A percentile compares a stretch with the other conserved stretches of the same genome.
Conservation (phyloP, 805 yeast species). For the Torulaspora delbrueckii region DNA sequence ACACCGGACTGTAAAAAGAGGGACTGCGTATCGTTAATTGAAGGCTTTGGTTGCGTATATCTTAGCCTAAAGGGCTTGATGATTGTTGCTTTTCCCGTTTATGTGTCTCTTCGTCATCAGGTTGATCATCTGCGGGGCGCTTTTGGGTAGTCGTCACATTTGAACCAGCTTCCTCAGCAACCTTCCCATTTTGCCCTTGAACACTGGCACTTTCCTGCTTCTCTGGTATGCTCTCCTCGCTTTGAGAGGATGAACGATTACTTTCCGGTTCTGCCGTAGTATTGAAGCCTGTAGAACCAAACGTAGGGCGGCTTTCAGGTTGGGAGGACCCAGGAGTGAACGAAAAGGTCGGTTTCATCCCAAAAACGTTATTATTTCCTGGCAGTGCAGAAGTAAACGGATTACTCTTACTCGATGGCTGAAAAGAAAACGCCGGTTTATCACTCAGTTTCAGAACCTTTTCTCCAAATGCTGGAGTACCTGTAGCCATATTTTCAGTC, state of each 20-base stretch:
- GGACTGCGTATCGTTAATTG: too few species aligned
- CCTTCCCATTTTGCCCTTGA: not conserved
- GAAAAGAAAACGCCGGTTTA: slow-evolving; percentile 9
- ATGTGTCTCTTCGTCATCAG: slow-evolving; percentile 1
- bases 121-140: slow-evolving; percentile 13
- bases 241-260: not conserved
- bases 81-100: slow-evolving; percentile 6
- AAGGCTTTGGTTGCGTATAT: too few species aligned
- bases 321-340: slow-evolving; percentile 6
- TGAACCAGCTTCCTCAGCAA: not conserved
- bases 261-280: not conserved
- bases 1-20: not conserved
- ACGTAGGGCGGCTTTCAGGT: not conserved
- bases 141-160: slow-evolving; percentile 8
- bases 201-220: not conserved
- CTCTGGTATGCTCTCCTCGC: not conserved
- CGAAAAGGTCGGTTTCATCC: slow-evolving; percentile 16
- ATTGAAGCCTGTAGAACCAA: not conserved
- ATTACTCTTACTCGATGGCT: slow-evolving; percentile 7
- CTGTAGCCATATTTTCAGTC: not conserved
- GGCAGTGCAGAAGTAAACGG: slow-evolving; percentile 17
- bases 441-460: slow-evolving; percentile 9
- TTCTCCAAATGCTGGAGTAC: slow-evolving; percentile 10
- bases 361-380: slow-evolving; percentile 2
- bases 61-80: not conserved